Conservation (phyloP, 2,329 filamentous ascomycete genomes). For the Pyricularia pennisetigena region DNA sequence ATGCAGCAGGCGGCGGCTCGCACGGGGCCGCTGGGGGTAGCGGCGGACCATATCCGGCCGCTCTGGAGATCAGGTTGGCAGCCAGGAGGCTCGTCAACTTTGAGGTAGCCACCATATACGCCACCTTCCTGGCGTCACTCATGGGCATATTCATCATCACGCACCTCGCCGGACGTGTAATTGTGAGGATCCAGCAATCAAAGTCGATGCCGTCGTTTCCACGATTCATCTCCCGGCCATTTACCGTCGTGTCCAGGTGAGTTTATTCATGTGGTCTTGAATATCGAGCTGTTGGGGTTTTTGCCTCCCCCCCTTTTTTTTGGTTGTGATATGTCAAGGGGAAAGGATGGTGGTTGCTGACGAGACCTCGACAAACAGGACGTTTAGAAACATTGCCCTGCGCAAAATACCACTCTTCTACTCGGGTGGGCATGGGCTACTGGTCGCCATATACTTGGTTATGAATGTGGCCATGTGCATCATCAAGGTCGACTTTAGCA, state of each 20-base stretch:
- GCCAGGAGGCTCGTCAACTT: constrained; percentile 6
- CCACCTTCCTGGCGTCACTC: constrained; percentile 15
- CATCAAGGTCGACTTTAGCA: constrained; percentile 17
- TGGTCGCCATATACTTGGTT: constrained; percentile 19
- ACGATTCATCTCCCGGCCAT: constrained; percentile 11
- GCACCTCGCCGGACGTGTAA: constrained; percentile 17
- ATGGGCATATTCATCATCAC: constrained; percentile 19
- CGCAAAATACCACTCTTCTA: constrained; percentile 20
- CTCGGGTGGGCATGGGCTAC: constrained; percentile 21
- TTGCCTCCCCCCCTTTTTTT: not conserved
- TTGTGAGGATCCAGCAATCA: constrained; percentile 11
- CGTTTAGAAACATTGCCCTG: constrained; percentile 18
- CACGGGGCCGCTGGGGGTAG: not conserved
- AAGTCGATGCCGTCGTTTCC: constrained; percentile 5
- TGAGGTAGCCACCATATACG: constrained; percentile 9
- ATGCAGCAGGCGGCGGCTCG: not conserved
- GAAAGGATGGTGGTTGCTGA: not conserved
- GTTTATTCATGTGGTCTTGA: not conserved
- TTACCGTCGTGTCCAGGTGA: constrained; percentile 17
- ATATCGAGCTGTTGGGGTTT: too few species aligned
- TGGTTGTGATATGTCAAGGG: too few species aligned
- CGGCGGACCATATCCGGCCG: not conserved
- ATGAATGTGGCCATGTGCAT: constrained; percentile 19
- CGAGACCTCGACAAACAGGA: not conserved
- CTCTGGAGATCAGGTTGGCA: not conserved